These are phyloP conservation scores for Aspergillus bridgeri DNA, from an alignment of 495 filamentous ascomycete genomes.

Conservation along the genomic window DNA sequence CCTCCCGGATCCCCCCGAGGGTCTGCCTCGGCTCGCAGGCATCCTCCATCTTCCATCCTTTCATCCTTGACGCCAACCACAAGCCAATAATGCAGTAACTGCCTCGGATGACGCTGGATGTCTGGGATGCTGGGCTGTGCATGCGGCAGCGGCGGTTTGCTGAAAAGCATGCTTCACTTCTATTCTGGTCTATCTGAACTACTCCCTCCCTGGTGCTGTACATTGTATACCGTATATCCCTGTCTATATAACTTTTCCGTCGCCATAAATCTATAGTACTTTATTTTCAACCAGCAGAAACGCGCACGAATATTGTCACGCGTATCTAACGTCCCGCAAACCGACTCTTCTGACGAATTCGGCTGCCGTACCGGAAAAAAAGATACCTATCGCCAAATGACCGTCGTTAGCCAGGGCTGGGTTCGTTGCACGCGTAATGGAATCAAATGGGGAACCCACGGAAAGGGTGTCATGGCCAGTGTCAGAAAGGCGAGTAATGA, in stretches of 20 bases:
- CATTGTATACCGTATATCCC: background rate
- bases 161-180: background rate
- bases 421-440: background rate
- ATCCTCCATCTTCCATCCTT: background rate
- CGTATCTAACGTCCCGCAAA: slow-evolving; percentile 42
- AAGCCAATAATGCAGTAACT: too few species aligned
- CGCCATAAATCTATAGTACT: background rate
- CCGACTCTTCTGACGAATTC: slow-evolving; percentile 48
- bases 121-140: too few species aligned
- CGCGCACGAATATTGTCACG: background rate
- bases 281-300: background rate
- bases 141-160: background rate
- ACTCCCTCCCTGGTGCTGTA: background rate
- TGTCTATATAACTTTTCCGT: background rate
- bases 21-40: background rate
- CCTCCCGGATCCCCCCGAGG: background rate
- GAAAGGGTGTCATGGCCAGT: slow-evolving; percentile 64
- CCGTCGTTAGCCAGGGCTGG: background rate
- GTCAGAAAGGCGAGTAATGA: slow-evolving; percentile 67
- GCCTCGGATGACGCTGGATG: too few species aligned
- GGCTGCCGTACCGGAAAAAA: slow-evolving; percentile 61
- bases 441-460: slow-evolving; percentile 39
- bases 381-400: slow-evolving; percentile 42
- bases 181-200: background rate
- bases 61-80: background rate